Evolutionary conservation across 768 basidiomycete species (phyloP).

Genomic region (Gloeostereum incarnatum): DNA sequence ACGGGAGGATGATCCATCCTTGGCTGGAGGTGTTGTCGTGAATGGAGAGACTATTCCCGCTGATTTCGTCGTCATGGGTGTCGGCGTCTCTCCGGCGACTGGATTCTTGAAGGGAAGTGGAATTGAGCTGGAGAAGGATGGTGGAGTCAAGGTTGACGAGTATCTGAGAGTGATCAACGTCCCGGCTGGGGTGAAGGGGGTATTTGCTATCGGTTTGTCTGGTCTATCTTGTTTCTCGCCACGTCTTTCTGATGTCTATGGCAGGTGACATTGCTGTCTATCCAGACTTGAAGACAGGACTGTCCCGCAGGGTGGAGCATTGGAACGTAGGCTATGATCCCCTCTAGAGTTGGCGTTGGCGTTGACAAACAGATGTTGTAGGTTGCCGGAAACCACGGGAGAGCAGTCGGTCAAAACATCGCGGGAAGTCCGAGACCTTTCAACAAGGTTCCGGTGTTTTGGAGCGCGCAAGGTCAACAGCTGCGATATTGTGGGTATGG

Average conservation of each 20-base stretch:
- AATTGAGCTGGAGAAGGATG: constrained; percentile 63
- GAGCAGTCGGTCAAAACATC: constrained; percentile 75
- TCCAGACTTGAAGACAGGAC: constrained; percentile 48
- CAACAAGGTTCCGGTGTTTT: constrained; percentile 77
- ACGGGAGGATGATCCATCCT: constrained; percentile 36
- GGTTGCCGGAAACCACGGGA: constrained; percentile 83
- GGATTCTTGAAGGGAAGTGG: constrained; percentile 67
- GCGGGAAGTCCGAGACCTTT: constrained; percentile 58
- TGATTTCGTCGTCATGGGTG: constrained; percentile 78
- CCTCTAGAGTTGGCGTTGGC: no score
- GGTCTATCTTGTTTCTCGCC: neutral
- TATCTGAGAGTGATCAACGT: constrained; percentile 45
- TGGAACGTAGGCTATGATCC: constrained; percentile 82
- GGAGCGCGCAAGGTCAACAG: constrained; percentile 88
- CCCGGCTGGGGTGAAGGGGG: constrained; percentile 25
- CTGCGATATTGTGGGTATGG: constrained; percentile 79
- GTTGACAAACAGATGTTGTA: no score
- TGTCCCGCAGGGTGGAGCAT: constrained; percentile 66
- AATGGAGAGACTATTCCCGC: constrained; percentile 57
- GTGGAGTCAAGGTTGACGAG: constrained; percentile 71
- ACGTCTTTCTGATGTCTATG: neutral
- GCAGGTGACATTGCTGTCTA: constrained; percentile 76
- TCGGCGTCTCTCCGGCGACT: constrained; percentile 80
- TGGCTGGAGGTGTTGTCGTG: constrained; percentile 59
- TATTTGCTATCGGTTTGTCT: constrained; percentile 60